Evolutionary conservation across 2,329 filamentous ascomycete genomes (phyloP).

Genomic region (Plenodomus lindquistii): DNA sequence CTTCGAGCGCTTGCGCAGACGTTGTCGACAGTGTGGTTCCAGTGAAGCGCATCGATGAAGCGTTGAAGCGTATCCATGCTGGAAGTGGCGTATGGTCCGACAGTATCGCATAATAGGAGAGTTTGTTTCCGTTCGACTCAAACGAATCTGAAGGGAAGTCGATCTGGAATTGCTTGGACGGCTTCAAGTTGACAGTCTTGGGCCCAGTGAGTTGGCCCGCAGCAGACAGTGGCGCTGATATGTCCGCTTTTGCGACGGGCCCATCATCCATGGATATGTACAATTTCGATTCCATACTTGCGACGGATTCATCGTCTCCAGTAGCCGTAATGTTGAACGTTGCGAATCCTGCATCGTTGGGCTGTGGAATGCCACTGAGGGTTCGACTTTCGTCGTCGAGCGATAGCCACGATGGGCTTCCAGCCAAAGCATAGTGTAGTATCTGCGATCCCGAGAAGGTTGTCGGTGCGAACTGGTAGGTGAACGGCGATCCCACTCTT

Average conservation of each 20-base stretch:
- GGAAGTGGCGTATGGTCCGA: conserved; percentile 80
- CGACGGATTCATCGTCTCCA: conserved; percentile 64
- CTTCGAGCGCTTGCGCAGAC: conserved; percentile 69
- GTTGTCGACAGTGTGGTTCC: conserved; percentile 71
- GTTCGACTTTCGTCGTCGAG: conserved; percentile 67
- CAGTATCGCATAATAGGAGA: conserved; percentile 76
- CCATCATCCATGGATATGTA: conserved; percentile 65
- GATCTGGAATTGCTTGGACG: conserved; percentile 43
- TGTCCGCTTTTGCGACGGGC: conserved; percentile 60
- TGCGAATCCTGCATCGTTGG: conserved; percentile 60
- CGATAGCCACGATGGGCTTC: conserved; percentile 73
- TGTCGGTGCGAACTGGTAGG: conserved; percentile 70
- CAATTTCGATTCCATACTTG: conserved; percentile 68
- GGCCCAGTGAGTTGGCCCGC: conserved; percentile 64
- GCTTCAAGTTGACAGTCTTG: conserved; percentile 54
- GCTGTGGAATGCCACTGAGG: conserved; percentile 71
- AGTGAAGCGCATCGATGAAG: conserved; percentile 65
- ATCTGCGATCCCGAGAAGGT: conserved; percentile 68
- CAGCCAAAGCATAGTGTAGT: conserved; percentile 68
- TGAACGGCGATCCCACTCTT: conserved; percentile 67
- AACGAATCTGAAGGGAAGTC: conserved; percentile 63
- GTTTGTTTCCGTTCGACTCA: conserved; percentile 56
- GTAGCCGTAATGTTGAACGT: conserved; percentile 70
- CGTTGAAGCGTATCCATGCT: conserved; percentile 80
- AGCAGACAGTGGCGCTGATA: conserved; percentile 61